Base-by-base conservation (phyloP, 2,329 filamentous ascomycete species). In the Claviceps africana region DNA sequence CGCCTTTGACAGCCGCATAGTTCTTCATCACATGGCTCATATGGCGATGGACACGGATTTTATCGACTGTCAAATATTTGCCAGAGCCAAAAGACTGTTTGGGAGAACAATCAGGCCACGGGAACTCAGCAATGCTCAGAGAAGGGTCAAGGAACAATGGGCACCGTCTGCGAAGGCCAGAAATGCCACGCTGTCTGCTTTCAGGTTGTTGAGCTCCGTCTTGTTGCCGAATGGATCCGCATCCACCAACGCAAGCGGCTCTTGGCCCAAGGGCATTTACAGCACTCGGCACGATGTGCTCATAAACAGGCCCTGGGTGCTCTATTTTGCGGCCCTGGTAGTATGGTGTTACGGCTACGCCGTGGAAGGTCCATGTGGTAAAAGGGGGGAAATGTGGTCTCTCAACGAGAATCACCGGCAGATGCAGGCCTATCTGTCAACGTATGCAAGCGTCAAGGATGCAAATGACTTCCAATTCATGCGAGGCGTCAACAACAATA, bases 11-110 rank as follows among this genome's bases (percentile, higher is more conserved):
- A 89, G 85, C 56, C 81, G 88, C 21, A 94, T 86, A 2, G 91
- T 95, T 30, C 73, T 97, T 45, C 90, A 97, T 63, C 88, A 95
- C 61, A 74, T 98, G 13, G 93, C 93, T 0, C 93, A 97, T 66
- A 96, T 98, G 88, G 88, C 89, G 3, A 95, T 95, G 78, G 89
- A 97, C 63, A 89, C 95, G 25, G 91, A 97, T 63, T 88, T 97
- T 51, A 87, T 95, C n/a, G 91, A 97, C 65, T 91, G 89, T 61
- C 91, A 97, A 68, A 94, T 97, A 58, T 96, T 93, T 65, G 93
- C 91, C 5, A 83, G 90, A 9, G 88, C 91, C 1, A 87, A 84
- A 59, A 78, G 90, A 31, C 76, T 96, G 2, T 79, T 97, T 4
- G 91, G 93, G 22, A 82, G 91, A 47, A 83, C 84, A 0, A 94